phyloP scores from a whole-genome alignment of 2,329 filamentous ascomycete species.

The Talaromyces verruculosus region DNA sequence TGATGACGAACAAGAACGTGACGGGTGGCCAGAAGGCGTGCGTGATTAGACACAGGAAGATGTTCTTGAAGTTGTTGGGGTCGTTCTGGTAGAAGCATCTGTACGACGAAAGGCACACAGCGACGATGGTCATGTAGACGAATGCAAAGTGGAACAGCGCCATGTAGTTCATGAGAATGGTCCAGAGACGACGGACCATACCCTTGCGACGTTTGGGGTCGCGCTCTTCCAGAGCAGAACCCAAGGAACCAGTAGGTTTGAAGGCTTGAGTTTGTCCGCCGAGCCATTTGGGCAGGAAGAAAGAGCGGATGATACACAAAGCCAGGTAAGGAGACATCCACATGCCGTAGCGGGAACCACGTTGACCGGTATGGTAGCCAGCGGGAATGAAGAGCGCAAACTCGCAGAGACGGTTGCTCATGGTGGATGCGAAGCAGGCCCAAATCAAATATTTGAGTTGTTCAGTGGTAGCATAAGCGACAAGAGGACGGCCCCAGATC shows the following conservation, averaged over 20 bases:
- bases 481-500: conserved; percentile 56
- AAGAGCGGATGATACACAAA: conserved; percentile 58
- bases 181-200: conserved; percentile 54
- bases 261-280: conserved; percentile 61
- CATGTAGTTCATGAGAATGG: conserved; percentile 58
- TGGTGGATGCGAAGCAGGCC: conserved; percentile 53
- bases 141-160: conserved; percentile 57
- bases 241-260: conserved; percentile 60
- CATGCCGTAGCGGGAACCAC: conserved; percentile 57
- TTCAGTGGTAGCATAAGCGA: conserved; percentile 54
- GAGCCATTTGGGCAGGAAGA: conserved; percentile 60
- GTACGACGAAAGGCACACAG: conserved; percentile 53
- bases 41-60: conserved; percentile 56
- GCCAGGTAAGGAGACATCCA: conserved; percentile 66
- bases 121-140: conserved; percentile 55
- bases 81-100: conserved; percentile 49
- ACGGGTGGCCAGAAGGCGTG: conserved; percentile 64
- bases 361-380: conserved; percentile 60
- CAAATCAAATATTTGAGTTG: conserved; percentile 62
- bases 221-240: conserved; percentile 59
- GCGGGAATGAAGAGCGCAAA: conserved; percentile 60
- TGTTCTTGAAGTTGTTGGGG: conserved; percentile 34
- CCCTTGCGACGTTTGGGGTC: conserved; percentile 43
- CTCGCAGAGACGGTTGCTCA: conserved; percentile 57
- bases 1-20: conserved; percentile 57